Conservation (phyloP, 768 basidiomycete species). For the Macrolepiota albuminosa region DNA sequence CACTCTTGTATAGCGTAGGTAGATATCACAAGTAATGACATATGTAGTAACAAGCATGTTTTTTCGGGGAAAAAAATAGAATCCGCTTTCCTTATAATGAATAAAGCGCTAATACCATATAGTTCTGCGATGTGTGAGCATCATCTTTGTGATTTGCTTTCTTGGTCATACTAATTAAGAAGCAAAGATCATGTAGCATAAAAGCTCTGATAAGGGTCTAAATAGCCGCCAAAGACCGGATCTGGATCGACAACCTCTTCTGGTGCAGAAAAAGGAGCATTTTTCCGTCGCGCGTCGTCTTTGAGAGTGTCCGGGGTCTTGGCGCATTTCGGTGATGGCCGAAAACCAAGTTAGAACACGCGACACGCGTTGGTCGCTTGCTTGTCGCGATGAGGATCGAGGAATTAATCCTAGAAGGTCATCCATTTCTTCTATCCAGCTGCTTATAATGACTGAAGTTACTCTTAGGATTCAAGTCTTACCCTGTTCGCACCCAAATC, state of each 20-base stretch:
- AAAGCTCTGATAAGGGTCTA: not conserved
- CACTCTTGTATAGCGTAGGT: no score
- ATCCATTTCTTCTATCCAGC: not conserved
- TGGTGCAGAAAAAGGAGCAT: not conserved
- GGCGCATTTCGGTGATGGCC: constrained; percentile 11
- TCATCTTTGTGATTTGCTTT: not conserved
- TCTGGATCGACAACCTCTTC: not conserved
- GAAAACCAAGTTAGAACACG: constrained; percentile 14
- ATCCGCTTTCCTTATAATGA: not conserved
- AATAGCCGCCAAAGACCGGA: not conserved
- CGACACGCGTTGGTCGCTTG: constrained; percentile 5
- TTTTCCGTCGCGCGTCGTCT: not conserved
- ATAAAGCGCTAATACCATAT: not conserved
- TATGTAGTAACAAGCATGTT: no score
- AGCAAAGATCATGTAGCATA: not conserved
- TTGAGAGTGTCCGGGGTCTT: not conserved
- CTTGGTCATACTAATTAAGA: no score
- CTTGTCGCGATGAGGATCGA: constrained; percentile 75
- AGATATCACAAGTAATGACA: no score
- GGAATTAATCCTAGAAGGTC: constrained; percentile 91
- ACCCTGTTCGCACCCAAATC: constrained; percentile 93
- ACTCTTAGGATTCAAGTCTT: constrained; percentile 87
- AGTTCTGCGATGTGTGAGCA: not conserved
- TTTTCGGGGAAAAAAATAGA: not conserved
- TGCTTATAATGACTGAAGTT: not conserved